Conservation (phyloP, 2,329 filamentous ascomycete genomes). For the Aspergillus jensenii region DNA sequence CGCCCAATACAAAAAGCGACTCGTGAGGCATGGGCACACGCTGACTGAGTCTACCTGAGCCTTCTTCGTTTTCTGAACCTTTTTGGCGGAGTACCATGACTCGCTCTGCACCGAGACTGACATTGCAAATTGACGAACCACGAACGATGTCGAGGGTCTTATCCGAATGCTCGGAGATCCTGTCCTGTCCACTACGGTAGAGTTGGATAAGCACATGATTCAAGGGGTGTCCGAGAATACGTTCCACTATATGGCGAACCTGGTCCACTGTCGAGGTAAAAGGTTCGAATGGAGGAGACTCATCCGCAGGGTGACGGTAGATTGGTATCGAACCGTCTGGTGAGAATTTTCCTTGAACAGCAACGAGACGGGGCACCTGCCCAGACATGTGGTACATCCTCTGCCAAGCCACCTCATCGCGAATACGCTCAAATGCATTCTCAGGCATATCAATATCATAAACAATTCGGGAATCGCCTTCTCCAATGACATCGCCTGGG, state of each 20-base stretch:
- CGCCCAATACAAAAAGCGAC: constrained; percentile 80
- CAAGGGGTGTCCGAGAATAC: constrained; percentile 71
- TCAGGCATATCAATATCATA: constrained; percentile 63
- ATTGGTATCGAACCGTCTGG: constrained; percentile 72
- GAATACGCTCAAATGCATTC: constrained; percentile 67
- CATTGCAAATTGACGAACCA: constrained; percentile 82
- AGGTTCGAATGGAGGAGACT: constrained; percentile 71
- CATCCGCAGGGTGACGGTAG: constrained; percentile 93
- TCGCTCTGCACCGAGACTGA: constrained; percentile 87
- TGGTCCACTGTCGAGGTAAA: constrained; percentile 73
- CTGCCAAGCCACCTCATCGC: constrained; percentile 79
- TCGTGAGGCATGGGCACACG: constrained; percentile 80
- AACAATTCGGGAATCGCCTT: constrained; percentile 77
- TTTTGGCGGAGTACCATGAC: constrained; percentile 86
- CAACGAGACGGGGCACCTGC: constrained; percentile 86
- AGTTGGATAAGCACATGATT: constrained; percentile 94
- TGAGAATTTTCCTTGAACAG: constrained; percentile 74
- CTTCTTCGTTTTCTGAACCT: constrained; percentile 31
- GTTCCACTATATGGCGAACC: constrained; percentile 69
- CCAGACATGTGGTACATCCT: constrained; percentile 91
- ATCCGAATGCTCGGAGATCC: constrained; percentile 95
- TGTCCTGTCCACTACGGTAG: constrained; percentile 85
- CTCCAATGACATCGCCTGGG: constrained; percentile 63
- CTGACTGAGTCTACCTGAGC: constrained; percentile 56
- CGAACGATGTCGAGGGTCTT: constrained; percentile 90